These are phyloP conservation scores for Diplotaxis tenuifolia DNA, from an alignment of 345 rosid species.

Conservation along the genomic window DNA sequence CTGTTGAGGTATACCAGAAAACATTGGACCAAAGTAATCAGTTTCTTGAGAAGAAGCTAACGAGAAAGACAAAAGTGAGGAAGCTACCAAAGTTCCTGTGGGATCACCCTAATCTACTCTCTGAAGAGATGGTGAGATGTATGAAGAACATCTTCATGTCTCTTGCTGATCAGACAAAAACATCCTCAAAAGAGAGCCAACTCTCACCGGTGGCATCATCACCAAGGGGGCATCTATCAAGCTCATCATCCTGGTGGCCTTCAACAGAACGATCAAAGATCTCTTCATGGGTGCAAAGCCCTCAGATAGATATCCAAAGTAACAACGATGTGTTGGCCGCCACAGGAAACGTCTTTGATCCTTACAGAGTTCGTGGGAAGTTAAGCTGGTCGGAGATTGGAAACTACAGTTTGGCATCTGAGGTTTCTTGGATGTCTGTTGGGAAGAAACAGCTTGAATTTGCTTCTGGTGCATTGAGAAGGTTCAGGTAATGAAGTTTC, in stretches of 20 bases:
- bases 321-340: conserved; percentile 55
- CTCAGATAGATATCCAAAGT: conserved; percentile 58
- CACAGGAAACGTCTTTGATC: conserved; percentile 64
- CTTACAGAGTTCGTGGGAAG: conserved; percentile 80
- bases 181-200: conserved; percentile 51
- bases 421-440: conserved; percentile 98
- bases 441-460: conserved; percentile 90
- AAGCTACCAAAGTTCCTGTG: conserved; percentile 62
- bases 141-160: conserved; percentile 87
- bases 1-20: conserved; percentile 55
- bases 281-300: conserved; percentile 74
- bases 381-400: conserved; percentile 80
- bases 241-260: conserved; percentile 75
- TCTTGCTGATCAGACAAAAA: conserved; percentile 69
- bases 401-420: conserved; percentile 62
- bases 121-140: conserved; percentile 90
- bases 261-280: conserved; percentile 72
- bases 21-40: conserved; percentile 31
- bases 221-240: conserved; percentile 81
- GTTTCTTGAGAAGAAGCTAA: conserved; percentile 34
- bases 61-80: conserved; percentile 35
- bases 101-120: conserved; percentile 75
- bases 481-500: conserved; percentile 58
- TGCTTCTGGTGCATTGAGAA: conserved; percentile 89
- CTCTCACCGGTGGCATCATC: conserved; percentile 62